A percentile compares a stretch with the other conserved stretches of the same genome.
Evolutionary conservation across 2,329 filamentous ascomycete species (phyloP).

Genomic region (Sporothrix euskadiensis): DNA sequence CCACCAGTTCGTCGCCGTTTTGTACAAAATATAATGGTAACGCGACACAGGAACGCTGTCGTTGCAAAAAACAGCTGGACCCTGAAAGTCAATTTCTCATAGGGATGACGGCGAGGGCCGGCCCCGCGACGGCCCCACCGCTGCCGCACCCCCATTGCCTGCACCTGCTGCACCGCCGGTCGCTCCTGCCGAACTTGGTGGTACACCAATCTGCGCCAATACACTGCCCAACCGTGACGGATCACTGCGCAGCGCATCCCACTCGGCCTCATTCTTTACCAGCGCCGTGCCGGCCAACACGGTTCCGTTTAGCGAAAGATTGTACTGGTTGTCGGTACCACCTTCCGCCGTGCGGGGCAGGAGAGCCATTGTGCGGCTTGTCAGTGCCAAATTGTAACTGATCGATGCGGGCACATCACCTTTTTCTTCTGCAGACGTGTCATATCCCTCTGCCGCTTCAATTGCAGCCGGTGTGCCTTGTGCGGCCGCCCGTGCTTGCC

Average conservation of each 20-base stretch:
- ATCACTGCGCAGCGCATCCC: slow-evolving; percentile 53
- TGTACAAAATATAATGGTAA: not conserved
- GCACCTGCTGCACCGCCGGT: not conserved
- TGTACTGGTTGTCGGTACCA: slow-evolving; percentile 41
- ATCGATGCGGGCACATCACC: slow-evolving; percentile 51
- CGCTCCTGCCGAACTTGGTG: not conserved
- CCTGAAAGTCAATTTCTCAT: not conserved
- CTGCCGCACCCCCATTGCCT: not conserved
- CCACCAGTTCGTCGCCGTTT: not conserved
- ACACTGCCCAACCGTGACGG: slow-evolving; percentile 44
- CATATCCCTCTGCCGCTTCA: not conserved
- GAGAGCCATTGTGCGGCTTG: slow-evolving; percentile 53
- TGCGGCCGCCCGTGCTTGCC: slow-evolving; percentile 46
- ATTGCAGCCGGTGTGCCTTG: slow-evolving; percentile 26
- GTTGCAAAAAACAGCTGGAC: not conserved
- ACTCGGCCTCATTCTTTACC: slow-evolving; percentile 60
- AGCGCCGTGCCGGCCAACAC: slow-evolving; percentile 64
- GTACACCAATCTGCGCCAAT: slow-evolving; percentile 45
- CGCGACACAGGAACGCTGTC: not conserved
- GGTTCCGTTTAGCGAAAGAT: slow-evolving; percentile 60
- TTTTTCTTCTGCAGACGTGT: slow-evolving; percentile 30
- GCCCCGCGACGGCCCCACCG: not conserved
- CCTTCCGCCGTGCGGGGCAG: slow-evolving; percentile 59
- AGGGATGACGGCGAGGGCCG: not conserved
- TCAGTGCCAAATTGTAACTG: slow-evolving; percentile 66